Percentiles rank a stretch among this genome's conserved stretches.
Evolutionary conservation across 2,329 filamentous ascomycete species (phyloP).

Genomic region (Rhytidhysteron rufulum): DNA sequence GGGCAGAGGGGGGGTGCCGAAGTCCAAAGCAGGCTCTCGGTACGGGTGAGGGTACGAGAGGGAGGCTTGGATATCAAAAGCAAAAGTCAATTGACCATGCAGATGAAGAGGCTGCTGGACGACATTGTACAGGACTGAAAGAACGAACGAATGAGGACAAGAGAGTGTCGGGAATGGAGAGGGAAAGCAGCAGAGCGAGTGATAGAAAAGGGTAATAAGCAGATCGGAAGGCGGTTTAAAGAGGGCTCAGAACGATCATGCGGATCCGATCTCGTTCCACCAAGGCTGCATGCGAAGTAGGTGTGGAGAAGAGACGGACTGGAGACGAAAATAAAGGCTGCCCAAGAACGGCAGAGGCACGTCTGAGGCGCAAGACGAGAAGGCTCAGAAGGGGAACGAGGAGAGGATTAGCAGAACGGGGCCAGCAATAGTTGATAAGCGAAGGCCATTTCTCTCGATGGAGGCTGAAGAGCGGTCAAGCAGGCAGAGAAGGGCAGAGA

Average conservation of each 20-base stretch:
- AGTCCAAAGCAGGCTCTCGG: neutral
- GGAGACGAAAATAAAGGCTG: slow-evolving; percentile 20
- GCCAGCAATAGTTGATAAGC: too few relatives aligned
- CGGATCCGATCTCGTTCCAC: slow-evolving; percentile 27
- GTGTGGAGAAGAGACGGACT: slow-evolving; percentile 25
- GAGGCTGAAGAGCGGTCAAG: neutral
- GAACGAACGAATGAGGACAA: too few relatives aligned
- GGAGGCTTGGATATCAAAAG: too few relatives aligned
- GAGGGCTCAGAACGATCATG: slow-evolving; percentile 25
- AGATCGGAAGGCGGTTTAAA: slow-evolving; percentile 20
- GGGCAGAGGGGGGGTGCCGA: neutral
- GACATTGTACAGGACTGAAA: neutral
- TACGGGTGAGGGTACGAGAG: neutral
- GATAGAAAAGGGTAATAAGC: slow-evolving; percentile 29
- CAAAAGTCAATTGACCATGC: neutral
- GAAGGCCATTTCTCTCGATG: too few relatives aligned
- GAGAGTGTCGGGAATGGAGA: neutral
- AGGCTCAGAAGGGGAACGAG: too few relatives aligned
- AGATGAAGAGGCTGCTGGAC: neutral
- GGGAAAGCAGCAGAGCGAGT: neutral
- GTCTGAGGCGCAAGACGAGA: too few relatives aligned
- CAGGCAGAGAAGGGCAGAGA: neutral
- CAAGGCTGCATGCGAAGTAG: slow-evolving; percentile 16
- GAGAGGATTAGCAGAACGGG: too few relatives aligned
- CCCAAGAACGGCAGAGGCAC: too few relatives aligned